phyloP scores from a whole-genome alignment of 2,329 filamentous ascomycete genomes.

The Cytospora chrysosperma region DNA sequence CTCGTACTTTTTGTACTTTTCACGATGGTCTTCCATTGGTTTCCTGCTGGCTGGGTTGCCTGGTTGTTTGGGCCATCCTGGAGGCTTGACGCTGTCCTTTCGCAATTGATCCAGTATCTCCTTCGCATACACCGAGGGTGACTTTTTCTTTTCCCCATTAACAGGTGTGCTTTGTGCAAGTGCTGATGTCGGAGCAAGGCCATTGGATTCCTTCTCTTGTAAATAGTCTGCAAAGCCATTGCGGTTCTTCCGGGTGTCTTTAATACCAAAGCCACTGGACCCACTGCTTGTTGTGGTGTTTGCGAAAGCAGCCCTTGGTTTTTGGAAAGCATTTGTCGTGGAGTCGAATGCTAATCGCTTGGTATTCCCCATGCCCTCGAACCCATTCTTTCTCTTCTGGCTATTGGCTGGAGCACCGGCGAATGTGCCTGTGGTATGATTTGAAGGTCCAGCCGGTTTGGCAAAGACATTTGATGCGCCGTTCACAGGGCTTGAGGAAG shows the following conservation, averaged over 20 bases:
- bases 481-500: conserved; percentile 2
- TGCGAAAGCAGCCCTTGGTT: conserved; percentile 5
- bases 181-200: conserved; percentile 10
- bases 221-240: conserved; percentile 21
- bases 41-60: conserved; percentile 51
- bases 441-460: conserved; percentile 1
- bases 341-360: conserved; percentile 14
- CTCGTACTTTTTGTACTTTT: conserved; percentile 57
- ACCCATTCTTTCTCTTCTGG: conserved; percentile 23
- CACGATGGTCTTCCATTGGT: conserved; percentile 54
- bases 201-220: conserved; percentile 6
- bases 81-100: conserved; percentile 54
- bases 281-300: not conserved
- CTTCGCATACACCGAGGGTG: conserved; percentile 40
- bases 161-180: not conserved
- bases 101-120: conserved; percentile 53
- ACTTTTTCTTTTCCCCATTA: conserved; percentile 23
- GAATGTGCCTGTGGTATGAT: not conserved
- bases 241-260: conserved; percentile 12
- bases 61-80: conserved; percentile 55
- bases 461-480: conserved; percentile 3
- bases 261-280: conserved; percentile 11
- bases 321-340: conserved; percentile 12
- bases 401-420: conserved; percentile 1
- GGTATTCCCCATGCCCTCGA: conserved; percentile 10